Evolutionary conservation across 345 rosid genomes (phyloP).

Genomic region (Jatropha curcas): DNA sequence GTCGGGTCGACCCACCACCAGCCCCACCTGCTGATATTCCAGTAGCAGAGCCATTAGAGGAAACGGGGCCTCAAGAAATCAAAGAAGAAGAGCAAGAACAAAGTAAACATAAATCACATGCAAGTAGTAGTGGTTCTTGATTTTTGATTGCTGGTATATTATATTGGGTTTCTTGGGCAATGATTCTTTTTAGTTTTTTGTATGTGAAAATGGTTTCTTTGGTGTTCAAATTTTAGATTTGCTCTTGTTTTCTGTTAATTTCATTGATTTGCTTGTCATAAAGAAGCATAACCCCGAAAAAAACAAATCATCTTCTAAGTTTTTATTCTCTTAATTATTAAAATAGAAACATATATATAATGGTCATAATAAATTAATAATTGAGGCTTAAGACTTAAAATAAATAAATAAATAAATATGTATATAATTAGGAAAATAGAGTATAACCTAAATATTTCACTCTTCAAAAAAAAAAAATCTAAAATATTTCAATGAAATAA

Average conservation of each 20-base stretch:
- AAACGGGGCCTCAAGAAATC: conserved; percentile 24
- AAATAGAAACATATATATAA: too few relatives aligned
- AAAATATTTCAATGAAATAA: too few relatives aligned
- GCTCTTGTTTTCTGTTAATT: background rate
- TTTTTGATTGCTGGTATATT: background rate
- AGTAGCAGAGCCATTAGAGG: conserved; percentile 28
- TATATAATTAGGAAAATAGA: too few relatives aligned
- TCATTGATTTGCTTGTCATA: background rate
- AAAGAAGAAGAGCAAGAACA: conserved; percentile 27
- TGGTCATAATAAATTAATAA: too few relatives aligned
- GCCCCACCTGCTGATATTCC: conserved; percentile 26
- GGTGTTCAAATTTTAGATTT: background rate
- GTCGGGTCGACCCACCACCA: conserved; percentile 41
- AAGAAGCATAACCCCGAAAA: too few relatives aligned
- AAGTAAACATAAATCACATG: conserved; percentile 20
- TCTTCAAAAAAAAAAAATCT: too few relatives aligned
- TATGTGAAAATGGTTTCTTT: conserved; percentile 4
- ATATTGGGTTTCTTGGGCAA: background rate
- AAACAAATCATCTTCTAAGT: background rate
- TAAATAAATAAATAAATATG: too few relatives aligned
- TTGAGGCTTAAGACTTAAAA: too few relatives aligned
- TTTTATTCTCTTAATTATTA: too few relatives aligned
- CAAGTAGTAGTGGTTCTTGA: conserved; percentile 28
- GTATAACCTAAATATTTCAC: too few relatives aligned
- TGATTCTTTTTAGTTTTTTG: background rate